Percentiles rank a stretch among this genome's conserved stretches.
Evolutionary conservation across 306 rosid species (phyloP).

Genomic region (Mimosa pudica): DNA sequence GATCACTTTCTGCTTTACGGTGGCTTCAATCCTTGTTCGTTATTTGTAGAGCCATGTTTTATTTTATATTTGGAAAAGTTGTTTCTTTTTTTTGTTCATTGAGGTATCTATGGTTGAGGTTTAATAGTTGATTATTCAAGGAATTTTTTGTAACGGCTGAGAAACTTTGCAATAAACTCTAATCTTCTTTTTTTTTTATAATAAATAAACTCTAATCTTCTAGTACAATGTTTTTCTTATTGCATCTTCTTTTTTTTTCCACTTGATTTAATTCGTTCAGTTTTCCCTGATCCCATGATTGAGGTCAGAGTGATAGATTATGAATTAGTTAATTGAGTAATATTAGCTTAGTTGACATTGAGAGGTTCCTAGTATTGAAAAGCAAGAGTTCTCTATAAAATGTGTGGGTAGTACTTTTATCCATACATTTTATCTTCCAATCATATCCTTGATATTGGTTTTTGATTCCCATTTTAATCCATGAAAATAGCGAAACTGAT

Average conservation of each 20-base stretch:
- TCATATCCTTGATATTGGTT: too few relatives aligned
- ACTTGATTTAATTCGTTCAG: neutral
- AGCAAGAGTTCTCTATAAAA: too few relatives aligned
- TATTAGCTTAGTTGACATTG: too few relatives aligned
- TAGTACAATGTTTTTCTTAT: neutral
- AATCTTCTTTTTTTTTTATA: too few relatives aligned
- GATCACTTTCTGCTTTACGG: neutral
- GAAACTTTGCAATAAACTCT: neutral
- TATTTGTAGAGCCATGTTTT: neutral
- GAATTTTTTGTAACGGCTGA: neutral
- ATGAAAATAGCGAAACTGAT: too few relatives aligned
- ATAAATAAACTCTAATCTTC: neutral
- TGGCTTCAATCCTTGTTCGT: slow-evolving; percentile 19
- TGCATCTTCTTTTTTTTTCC: neutral
- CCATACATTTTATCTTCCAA: too few relatives aligned
- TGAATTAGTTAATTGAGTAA: too few relatives aligned
- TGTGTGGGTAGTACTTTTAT: too few relatives aligned
- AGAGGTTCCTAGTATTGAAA: too few relatives aligned
- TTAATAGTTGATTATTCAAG: neutral
- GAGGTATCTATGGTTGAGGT: neutral
- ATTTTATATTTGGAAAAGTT: neutral
- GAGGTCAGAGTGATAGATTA: too few relatives aligned
- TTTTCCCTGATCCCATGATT: neutral
- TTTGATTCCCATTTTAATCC: too few relatives aligned
- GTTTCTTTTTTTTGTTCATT: neutral